Conservation (phyloP, 225 moss, liverwort and hornwort genomes). For the Pseudisothecium myosuroides region DNA sequence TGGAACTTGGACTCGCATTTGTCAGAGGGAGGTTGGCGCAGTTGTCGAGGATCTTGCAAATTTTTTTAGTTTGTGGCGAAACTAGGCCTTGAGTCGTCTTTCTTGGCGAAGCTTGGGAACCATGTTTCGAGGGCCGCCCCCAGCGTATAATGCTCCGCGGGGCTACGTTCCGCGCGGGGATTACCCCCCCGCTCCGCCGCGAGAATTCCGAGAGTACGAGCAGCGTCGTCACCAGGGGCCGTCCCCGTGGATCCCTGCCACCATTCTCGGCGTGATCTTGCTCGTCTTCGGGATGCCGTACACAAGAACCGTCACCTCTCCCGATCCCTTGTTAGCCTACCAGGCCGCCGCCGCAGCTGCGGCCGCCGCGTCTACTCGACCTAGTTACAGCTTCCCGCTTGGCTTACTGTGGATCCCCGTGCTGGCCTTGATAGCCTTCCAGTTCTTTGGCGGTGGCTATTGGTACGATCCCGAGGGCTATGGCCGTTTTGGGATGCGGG, state of each 20-base stretch:
- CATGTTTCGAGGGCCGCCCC: conserved; percentile 11
- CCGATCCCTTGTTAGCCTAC: conserved; percentile 31
- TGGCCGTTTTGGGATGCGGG: conserved; percentile 11
- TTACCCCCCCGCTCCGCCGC: conserved; percentile 1
- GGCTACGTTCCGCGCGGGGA: conserved; percentile 22
- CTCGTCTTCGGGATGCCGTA: conserved; percentile 41
- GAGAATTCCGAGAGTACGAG: conserved; percentile 15
- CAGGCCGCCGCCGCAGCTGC: conserved; percentile 19
- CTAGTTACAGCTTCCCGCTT: conserved; percentile 21
- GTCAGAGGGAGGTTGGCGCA: background rate
- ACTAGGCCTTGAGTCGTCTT: background rate
- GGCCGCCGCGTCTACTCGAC: background rate
- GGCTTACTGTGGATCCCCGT: conserved; percentile 46
- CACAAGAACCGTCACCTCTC: background rate
- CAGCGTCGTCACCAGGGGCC: conserved; percentile 4
- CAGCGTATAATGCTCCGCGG: conserved; percentile 1
- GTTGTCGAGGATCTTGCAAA: background rate
- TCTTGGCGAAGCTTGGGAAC: background rate
- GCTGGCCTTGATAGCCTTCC: conserved; percentile 21
- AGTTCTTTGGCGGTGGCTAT: conserved; percentile 39
- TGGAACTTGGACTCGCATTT: background rate
- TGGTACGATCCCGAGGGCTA: conserved; percentile 12
- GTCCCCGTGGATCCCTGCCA: conserved; percentile 46
- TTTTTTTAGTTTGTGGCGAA: background rate
- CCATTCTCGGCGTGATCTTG: conserved; percentile 33